phyloP scores from a whole-genome alignment of 805 yeast genomes.

The Candida alai region DNA sequence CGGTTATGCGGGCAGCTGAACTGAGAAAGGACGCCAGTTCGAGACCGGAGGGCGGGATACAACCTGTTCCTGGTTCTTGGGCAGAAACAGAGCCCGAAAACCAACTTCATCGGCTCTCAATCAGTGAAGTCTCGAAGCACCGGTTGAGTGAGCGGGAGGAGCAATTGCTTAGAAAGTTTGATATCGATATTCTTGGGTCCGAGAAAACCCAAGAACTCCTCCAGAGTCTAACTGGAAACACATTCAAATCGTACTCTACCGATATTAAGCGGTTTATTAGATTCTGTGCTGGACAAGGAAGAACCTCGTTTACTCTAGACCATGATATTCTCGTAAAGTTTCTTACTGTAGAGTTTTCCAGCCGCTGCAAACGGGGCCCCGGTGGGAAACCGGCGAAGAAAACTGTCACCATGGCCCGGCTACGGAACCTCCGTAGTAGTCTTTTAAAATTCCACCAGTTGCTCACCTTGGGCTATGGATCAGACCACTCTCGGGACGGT shows the following conservation, averaged over 20 bases:
- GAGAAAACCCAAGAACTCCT: slow-evolving; percentile 5
- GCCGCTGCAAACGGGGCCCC: background rate
- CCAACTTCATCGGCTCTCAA: background rate
- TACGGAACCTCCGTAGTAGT: slow-evolving; percentile 8
- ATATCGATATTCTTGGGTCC: slow-evolving; percentile 7
- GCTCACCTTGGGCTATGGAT: slow-evolving; percentile 8
- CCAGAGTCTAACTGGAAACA: slow-evolving; percentile 8
- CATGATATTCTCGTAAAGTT: slow-evolving; percentile 7
- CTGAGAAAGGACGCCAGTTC: background rate
- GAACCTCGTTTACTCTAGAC: slow-evolving; percentile 5
- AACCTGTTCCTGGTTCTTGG: background rate
- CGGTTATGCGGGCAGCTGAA: background rate
- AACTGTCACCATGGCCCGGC: background rate
- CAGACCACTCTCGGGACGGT: no score
- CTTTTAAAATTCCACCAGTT: slow-evolving; percentile 10
- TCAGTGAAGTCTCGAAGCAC: slow-evolving; percentile 9
- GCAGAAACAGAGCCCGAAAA: background rate
- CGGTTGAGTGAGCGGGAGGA: slow-evolving; percentile 6
- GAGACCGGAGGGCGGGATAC: no score
- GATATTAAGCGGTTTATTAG: slow-evolving; percentile 9
- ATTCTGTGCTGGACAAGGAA: slow-evolving; percentile 11
- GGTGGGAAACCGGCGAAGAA: no score
- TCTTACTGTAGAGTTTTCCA: slow-evolving; percentile 2
- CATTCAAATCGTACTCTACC: slow-evolving; percentile 10
- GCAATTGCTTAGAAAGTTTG: slow-evolving; percentile 8